These are phyloP conservation scores for Sclerotinia trifoliorum DNA, from an alignment of 2,329 filamentous ascomycete species.

Conservation along the genomic window DNA sequence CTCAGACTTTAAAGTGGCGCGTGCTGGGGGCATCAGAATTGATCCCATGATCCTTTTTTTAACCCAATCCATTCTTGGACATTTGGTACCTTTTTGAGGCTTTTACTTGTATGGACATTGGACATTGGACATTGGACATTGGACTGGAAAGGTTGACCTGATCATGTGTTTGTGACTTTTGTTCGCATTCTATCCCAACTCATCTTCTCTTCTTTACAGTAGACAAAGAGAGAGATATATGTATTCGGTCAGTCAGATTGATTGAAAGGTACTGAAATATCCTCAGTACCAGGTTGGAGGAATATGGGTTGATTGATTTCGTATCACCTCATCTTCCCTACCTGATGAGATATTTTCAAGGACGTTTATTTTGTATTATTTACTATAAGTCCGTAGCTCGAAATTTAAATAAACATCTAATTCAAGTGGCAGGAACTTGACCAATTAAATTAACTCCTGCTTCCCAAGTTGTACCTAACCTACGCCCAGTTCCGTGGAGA, in stretches of 20 bases:
- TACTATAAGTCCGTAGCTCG: background rate
- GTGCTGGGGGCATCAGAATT: slow-evolving; percentile 15
- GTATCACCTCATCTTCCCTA: background rate
- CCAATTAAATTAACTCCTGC: background rate
- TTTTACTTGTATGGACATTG: background rate
- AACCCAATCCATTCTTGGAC: slow-evolving; percentile 2
- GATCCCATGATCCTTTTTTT: slow-evolving; percentile 23
- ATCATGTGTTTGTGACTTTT: background rate
- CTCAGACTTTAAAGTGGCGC: slow-evolving; percentile 15
- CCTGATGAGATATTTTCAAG: background rate
- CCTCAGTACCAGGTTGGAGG: slow-evolving; percentile 1
- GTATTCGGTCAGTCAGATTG: background rate
- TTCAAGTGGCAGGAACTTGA: background rate
- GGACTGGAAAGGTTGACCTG: no score
- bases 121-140: no score
- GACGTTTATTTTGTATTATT: background rate
- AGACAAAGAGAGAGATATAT: background rate
- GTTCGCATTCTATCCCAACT: background rate
- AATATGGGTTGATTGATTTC: background rate
- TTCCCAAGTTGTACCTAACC: background rate
- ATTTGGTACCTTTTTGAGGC: background rate
- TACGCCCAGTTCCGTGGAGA: background rate
- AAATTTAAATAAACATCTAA: background rate
- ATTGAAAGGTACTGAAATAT: background rate
- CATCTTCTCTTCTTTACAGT: background rate